Evolutionary conservation across 768 basidiomycete species (phyloP).

Genomic region (Cystofilobasidium ferigula): DNA sequence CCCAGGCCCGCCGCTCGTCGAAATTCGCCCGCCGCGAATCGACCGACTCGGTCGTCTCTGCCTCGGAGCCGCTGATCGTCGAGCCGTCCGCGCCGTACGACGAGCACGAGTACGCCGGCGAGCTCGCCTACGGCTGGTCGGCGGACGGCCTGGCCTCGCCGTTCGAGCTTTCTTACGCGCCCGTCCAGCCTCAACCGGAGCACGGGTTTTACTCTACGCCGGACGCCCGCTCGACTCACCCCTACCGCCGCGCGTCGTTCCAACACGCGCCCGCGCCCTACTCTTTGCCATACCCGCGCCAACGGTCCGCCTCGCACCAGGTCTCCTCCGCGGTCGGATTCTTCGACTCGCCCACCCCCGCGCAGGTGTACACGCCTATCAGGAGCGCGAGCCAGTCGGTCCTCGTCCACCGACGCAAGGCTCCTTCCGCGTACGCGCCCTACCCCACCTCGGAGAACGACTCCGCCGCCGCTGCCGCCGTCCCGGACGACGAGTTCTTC

Average conservation of each 20-base stretch:
- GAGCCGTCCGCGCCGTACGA: not conserved
- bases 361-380: not conserved
- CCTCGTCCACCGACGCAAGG: not conserved
- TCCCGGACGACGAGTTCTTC: not conserved
- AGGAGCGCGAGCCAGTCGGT: not conserved
- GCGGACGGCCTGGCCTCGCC: not conserved
- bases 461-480: not conserved
- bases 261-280: not conserved
- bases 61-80: not conserved
- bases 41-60: slow-evolving; percentile 2
- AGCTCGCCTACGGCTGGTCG: slow-evolving; percentile 4
- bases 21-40: not conserved
- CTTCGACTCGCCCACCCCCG: not conserved
- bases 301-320: not conserved
- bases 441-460: not conserved
- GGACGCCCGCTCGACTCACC: not conserved
- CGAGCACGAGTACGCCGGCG: not conserved
- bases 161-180: not conserved
- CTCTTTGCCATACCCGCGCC: not conserved
- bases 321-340: not conserved
- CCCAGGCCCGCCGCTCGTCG: not conserved
- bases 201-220: not conserved
- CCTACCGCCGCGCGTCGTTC: not conserved
- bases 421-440: not conserved
- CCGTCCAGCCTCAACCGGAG: not conserved